Evolutionary conservation across 371 early-diverging fungal genomes (phyloP), one percentile per base, ranked within the genome.

Genomic region (Mortierella sp.): DNA sequence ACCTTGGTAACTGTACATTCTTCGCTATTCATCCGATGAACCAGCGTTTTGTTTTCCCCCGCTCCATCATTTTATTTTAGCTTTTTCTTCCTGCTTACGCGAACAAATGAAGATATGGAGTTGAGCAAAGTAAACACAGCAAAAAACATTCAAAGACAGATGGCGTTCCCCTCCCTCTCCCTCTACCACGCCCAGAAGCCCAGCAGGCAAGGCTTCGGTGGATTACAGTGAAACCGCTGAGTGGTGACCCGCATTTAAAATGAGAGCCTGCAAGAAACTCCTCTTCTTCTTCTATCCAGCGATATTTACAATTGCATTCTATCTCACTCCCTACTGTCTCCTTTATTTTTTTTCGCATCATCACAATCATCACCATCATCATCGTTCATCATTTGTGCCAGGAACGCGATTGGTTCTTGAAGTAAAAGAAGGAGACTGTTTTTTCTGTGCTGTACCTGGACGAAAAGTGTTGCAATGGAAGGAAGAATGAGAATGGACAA

Each of bases 261-360:
- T 22, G 61, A 37, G 61, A 61, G 61, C 61, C 61, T 61, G 37
- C 61, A 61, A 48, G 19, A n/a, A 48, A 48, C 48, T 37, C 61
- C 37, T 61, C 61, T 34, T 7, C 16, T 37, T 37, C 19, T 61
- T 43, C 13, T 43, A 43, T 1, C 43, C 43, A n/a, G n/a, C n/a
- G n/a, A n/a, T 43, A 1, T 43, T 43, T 34, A 22, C 19, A 31
- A 7, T 29, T 29, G 19, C 58, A n/a, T n/a, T 48, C 19, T n/a
- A 11, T 53, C 34, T 55, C 55, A 55, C 16, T 34, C 31, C 34
- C 19, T 2, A 24, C 5, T 31, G 2, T n/a, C 37, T 34, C 61
- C 61, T 34, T 58, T 31, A 31, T 58, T 58, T 37, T 37, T 31
- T 58, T 7, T 31, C 10, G 4, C 7, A 47, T 47, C 5, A 4